These are phyloP conservation scores for Durusdinium trenchii DNA, from an alignment of 73 alveolate genomes.

Conservation along the genomic window DNA sequence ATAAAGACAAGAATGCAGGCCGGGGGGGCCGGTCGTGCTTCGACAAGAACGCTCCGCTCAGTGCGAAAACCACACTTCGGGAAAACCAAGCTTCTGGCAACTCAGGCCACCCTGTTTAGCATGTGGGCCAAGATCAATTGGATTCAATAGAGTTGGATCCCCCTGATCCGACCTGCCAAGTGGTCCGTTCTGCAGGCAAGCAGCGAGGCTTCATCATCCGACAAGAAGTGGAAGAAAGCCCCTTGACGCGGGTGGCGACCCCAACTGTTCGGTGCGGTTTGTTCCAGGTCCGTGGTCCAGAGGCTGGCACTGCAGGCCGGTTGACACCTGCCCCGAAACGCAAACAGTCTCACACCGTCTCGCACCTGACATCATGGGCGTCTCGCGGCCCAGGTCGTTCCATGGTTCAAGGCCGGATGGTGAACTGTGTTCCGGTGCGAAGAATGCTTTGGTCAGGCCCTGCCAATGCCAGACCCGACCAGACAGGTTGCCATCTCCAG, in stretches of 20 bases:
- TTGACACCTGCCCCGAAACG: no score
- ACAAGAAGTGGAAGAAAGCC: slow-evolving; percentile 78
- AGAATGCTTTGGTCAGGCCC: neutral
- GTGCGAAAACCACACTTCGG: no score
- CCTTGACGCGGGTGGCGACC: slow-evolving; percentile 47
- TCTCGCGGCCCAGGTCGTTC: neutral
- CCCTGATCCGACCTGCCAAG: no score
- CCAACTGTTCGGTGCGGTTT: neutral
- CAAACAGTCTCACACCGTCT: no score
- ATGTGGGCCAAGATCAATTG: no score
- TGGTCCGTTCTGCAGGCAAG: slow-evolving; percentile 10
- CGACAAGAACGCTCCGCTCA: neutral
- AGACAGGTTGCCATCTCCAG: no score
- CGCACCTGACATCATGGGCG: no score
- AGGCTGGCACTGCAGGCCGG: neutral
- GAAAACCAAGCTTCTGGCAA: neutral
- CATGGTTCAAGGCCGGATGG: slow-evolving; percentile 50
- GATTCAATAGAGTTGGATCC: no score
- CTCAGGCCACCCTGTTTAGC: no score
- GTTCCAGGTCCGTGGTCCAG: neutral
- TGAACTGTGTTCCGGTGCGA: neutral
- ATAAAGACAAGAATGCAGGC: slow-evolving; percentile 79
- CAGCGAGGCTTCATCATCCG: slow-evolving; percentile 93
- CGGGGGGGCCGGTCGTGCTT: neutral
- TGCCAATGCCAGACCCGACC: no score